A percentile compares a stretch with the other conserved stretches of the same genome.
Evolutionary conservation across 2,329 filamentous ascomycete species (phyloP).

Genomic region (Penicillium sp.): DNA sequence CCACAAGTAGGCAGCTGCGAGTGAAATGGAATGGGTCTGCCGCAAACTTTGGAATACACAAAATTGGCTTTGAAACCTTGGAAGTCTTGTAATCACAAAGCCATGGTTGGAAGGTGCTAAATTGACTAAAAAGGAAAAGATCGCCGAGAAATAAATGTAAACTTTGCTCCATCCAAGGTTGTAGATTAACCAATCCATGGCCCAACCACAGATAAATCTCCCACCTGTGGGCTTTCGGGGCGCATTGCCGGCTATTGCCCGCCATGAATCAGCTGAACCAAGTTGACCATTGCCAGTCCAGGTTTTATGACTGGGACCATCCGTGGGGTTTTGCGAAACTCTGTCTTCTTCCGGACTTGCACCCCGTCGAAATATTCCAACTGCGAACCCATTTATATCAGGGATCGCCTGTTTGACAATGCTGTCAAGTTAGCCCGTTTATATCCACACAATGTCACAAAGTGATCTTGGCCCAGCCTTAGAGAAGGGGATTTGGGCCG

Average conservation of each 20-base stretch:
- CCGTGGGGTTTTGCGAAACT: neutral
- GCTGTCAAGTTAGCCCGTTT: neutral
- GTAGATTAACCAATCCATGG: neutral
- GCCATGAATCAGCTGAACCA: neutral
- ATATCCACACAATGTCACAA: slow-evolving; percentile 3
- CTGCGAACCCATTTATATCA: neutral
- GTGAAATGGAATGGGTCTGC: too few species aligned
- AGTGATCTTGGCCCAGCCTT: slow-evolving; percentile 17
- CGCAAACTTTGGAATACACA: neutral
- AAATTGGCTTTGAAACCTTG: neutral
- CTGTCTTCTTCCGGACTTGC: neutral
- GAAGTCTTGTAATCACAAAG: neutral
- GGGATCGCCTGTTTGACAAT: neutral
- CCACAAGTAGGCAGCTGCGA: neutral
- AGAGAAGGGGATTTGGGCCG: slow-evolving; percentile 24
- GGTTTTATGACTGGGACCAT: neutral
- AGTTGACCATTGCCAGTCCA: neutral
- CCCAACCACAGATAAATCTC: neutral
- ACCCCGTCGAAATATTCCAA: neutral
- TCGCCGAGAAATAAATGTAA: neutral
- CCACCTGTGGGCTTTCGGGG: neutral
- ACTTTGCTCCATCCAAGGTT: neutral
- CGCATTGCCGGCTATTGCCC: neutral
- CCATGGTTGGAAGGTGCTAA: neutral
- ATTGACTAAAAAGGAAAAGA: neutral